These are phyloP conservation scores for Trichosporon asahii DNA, from an alignment of 1,284 basidiomycete species.

Conservation along the genomic window DNA sequence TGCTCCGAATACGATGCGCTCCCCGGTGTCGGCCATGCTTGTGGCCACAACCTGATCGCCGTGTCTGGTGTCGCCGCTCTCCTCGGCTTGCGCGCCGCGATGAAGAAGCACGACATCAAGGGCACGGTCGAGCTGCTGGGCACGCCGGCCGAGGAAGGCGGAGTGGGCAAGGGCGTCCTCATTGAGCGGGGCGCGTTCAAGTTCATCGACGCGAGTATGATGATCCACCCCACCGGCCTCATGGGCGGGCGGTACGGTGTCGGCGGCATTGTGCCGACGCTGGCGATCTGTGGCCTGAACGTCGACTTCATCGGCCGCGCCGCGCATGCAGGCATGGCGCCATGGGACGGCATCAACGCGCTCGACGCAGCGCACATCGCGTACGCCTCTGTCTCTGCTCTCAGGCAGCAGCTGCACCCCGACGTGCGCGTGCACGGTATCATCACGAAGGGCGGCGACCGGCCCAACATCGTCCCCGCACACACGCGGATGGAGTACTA, in stretches of 20 bases:
- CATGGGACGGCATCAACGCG: conserved; percentile 72
- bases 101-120: conserved; percentile 62
- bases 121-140: conserved; percentile 76
- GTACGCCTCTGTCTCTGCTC: conserved; percentile 67
- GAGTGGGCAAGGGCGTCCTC: conserved; percentile 71
- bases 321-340: conserved; percentile 62
- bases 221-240: conserved; percentile 27
- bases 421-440: conserved; percentile 24
- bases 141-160: conserved; percentile 80
- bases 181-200: conserved; percentile 61
- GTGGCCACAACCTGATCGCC: conserved; percentile 83
- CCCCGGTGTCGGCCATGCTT: conserved; percentile 66
- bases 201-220: conserved; percentile 32
- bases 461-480: conserved; percentile 66
- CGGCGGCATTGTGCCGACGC: conserved; percentile 28
- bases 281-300: conserved; percentile 32
- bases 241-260: conserved; percentile 3
- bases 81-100: conserved; percentile 64
- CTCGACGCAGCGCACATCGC: conserved; percentile 78
- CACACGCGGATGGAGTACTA: conserved; percentile 67
- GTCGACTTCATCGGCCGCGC: conserved; percentile 52
- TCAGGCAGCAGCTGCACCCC: conserved; percentile 63
- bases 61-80: conserved; percentile 74
- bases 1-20: conserved; percentile 60
- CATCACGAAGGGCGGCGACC: conserved; percentile 59